Base-by-base conservation (phyloP, 2,329 filamentous ascomycete genomes). In the Paraphaeosphaeria sporulosa region DNA sequence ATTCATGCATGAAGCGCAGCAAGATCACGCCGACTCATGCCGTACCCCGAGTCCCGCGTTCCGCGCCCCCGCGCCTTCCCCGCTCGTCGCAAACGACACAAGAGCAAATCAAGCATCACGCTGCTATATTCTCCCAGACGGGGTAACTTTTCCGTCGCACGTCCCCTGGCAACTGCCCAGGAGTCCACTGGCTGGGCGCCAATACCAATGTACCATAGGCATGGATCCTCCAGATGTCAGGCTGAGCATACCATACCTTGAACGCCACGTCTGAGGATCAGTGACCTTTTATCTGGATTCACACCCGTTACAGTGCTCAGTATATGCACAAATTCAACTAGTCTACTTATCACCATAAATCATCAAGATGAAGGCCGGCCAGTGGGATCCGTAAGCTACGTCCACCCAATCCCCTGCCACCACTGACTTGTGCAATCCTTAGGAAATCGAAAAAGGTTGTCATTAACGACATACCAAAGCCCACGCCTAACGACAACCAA, bases 401-500 rank as follows among this genome's bases (percentile, higher is more conserved):
- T 25, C n/a, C 55, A 13, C 19, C 34, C 19, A 12, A 21, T 8
- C 12, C 19, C 8, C 9, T 4, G 21, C 30, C 7, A 13, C 7
- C 7, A 3, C 51, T 59, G 27, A 60, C 36, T n/a, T 8, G 27
- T 42, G 32, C 36, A 30, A 34, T 23, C 10, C 15, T 2, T 13
- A 73, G 70, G 2, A 71, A 71, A 50, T 52, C 60, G 21, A 66
- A 73, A 34, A 75, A 74, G 54, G 67, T 74, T 9, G 68, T 74
- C 38, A 64, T 74, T 13, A 73, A 73, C 48, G 70, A 74, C 48
- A 60, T 74, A 3, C 66, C 70, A 0, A 70, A 67, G n/a, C 71
- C 68, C 2, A 50, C 61, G 0, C 63, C 68, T 27, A 65, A 60
- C 21, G 57, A 65, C 7, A 66, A 67, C n/a, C 71, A 73, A 62